Evolutionary conservation across 2,329 filamentous ascomycete genomes (phyloP), one percentile per base, ranked within the genome.

Genomic region (Colletotrichum viniferum): DNA sequence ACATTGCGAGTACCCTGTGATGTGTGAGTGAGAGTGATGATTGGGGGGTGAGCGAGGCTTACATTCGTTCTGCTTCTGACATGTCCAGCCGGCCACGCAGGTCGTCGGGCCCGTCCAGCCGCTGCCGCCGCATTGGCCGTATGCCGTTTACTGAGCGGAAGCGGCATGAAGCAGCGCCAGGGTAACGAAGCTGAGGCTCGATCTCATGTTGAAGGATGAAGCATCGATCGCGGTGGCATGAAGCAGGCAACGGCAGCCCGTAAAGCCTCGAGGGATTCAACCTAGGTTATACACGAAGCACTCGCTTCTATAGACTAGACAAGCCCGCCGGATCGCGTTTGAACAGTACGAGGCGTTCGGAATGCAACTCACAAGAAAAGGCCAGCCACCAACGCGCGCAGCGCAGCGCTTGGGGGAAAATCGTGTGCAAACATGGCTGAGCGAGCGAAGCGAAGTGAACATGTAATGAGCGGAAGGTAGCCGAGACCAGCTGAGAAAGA

Each of bases 1-100:
- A 71, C 76, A 77, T 48, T 77, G 76, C 7, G 73, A 77, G 48
- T 76, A 76, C 73, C 69, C 73, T 76, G 18, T 5, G 6, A 10
- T 21, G 7, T 9, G 16, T 64, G 4, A 71, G 30, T 26, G 21
- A n/a, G n/a, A 21, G 32, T 10, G 34, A 21, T 7, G 32, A 63
- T 6, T 6, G 4, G 5, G 5, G 24, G 6, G 2, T 10, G 3
- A 28, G 7, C 10, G 18, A 28, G 24, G 28, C 72, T 58, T n/a
- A 77, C 75, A 77, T 2, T 71, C 67, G 8, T 77, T 65, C 14
- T 65, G 43, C 56, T 62, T 65, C 28, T 67, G 34, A 36, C 73
- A 77, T n/a, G 68, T 69, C 34, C 69, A 77, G 21, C 76, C 73
- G 14, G 76, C 60, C 5, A 58, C 60, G 26, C 76, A 77, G 3